A percentile compares a stretch with the other conserved stretches of the same genome.
These are phyloP conservation scores for Parmelia sp. DNA, from an alignment of 495 filamentous ascomycete species.

Conservation along the genomic window DNA sequence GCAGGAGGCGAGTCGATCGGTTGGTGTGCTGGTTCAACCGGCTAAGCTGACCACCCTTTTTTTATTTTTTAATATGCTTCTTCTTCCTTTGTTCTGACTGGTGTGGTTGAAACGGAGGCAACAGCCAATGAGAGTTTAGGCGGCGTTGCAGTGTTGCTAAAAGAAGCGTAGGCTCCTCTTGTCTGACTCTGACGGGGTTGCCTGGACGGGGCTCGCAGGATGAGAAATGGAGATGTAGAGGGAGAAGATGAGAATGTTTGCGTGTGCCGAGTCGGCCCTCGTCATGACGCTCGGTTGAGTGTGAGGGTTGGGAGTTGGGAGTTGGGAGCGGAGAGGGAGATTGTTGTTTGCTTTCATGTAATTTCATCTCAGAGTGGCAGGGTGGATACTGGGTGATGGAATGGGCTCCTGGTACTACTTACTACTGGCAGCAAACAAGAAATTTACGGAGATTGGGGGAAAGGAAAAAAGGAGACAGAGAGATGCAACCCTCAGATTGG, in stretches of 20 bases:
- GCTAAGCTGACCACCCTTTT: background rate
- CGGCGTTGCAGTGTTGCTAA: background rate
- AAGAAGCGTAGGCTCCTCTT: background rate
- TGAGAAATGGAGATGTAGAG: background rate
- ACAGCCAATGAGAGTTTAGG: constrained; percentile 16
- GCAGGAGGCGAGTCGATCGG: constrained; percentile 3
- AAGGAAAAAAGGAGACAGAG: background rate
- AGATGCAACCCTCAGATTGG: background rate
- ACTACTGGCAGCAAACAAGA: background rate
- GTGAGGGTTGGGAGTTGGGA: no score
- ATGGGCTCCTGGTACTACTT: no score
- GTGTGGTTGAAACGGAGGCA: constrained; percentile 22
- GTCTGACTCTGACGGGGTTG: no score
- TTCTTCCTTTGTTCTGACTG: constrained; percentile 20
- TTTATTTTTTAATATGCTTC: no score
- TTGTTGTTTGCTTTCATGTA: no score
- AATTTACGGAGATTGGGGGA: no score
- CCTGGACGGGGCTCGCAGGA: no score
- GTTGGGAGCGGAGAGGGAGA: no score
- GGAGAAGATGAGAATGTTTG: background rate
- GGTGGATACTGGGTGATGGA: no score
- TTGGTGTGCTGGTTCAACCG: constrained; percentile 3
- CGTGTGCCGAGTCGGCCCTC: no score
- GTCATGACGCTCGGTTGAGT: no score
- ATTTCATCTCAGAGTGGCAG: no score